These are phyloP conservation scores for Maudiozyma humilis DNA, from an alignment of 1,139 yeast species.

Conservation along the genomic window DNA sequence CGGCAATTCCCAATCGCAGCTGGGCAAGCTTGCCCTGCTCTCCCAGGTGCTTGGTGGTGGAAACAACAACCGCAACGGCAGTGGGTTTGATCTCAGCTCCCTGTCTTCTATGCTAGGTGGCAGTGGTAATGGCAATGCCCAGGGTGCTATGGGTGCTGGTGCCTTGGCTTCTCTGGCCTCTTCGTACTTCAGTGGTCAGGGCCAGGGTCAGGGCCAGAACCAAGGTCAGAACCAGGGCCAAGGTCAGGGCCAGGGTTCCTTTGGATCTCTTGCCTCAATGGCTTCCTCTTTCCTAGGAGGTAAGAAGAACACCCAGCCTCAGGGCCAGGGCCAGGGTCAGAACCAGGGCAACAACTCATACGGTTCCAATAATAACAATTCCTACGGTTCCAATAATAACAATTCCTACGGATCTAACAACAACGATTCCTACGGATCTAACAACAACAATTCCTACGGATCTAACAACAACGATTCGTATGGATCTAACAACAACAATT, in stretches of 20 bases:
- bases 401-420: background rate
- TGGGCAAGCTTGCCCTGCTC: conserved; percentile 27
- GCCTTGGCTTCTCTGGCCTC: conserved; percentile 23
- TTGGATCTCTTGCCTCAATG: conserved; percentile 8
- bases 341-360: conserved; percentile 1
- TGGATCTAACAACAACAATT: background rate
- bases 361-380: background rate
- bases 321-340: background rate
- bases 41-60: conserved; percentile 19
- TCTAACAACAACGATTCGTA: background rate
- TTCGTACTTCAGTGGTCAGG: conserved; percentile 19
- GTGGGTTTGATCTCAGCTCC: conserved; percentile 19
- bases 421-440: background rate
- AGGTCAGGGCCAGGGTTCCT: conserved; percentile 5
- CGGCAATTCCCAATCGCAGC: conserved; percentile 24
- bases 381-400: background rate
- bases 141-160: conserved; percentile 15
- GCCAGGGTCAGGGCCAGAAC: conserved; percentile 4
- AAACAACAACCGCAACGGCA: conserved; percentile 9
- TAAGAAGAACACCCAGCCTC: conserved; percentile 2
- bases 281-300: conserved; percentile 7
- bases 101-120: conserved; percentile 22
- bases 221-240: conserved; percentile 7
- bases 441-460: background rate
- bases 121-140: conserved; percentile 5